A percentile compares a stretch with the other conserved stretches of the same genome.
Conservation (phyloP, 345 rosid genomes). For the Draba incana region DNA sequence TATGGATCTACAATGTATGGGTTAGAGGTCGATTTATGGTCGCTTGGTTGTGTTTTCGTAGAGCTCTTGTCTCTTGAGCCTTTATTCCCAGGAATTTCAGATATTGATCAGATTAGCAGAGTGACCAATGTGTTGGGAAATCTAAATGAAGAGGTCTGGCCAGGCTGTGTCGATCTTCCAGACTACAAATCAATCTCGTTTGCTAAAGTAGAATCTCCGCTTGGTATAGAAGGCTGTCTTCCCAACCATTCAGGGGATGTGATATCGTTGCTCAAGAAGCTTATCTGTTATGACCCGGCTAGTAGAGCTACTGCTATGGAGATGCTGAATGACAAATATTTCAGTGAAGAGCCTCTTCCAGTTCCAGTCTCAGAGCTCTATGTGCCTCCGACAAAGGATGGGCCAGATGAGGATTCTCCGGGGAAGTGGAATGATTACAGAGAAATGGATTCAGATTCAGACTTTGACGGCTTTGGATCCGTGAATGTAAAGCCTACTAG, state of each 20-base stretch:
- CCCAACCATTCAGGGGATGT: conserved; percentile 56
- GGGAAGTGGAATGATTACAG: conserved; percentile 49
- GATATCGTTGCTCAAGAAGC: conserved; percentile 65
- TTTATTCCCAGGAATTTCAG: conserved; percentile 83
- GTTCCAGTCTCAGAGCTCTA: conserved; percentile 63
- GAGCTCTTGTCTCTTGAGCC: conserved; percentile 81
- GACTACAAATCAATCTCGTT: conserved; percentile 80
- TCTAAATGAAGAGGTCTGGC: conserved; percentile 77
- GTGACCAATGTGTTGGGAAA: conserved; percentile 74
- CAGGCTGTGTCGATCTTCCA: conserved; percentile 73
- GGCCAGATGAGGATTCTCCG: conserved; percentile 63
- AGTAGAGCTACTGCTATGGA: conserved; percentile 76
- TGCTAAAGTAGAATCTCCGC: conserved; percentile 68
- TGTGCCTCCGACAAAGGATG: conserved; percentile 60
- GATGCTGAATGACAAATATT: conserved; percentile 71
- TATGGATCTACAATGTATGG: conserved; percentile 86
- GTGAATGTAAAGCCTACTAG: conserved; percentile 52
- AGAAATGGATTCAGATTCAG: conserved; percentile 63
- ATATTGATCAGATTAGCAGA: conserved; percentile 84
- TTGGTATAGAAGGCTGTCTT: conserved; percentile 66
- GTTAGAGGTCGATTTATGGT: conserved; percentile 85
- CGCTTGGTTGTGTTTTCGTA: conserved; percentile 85
- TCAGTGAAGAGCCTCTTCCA: conserved; percentile 75
- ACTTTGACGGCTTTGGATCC: conserved; percentile 62
- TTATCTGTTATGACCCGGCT: conserved; percentile 79